Evolutionary conservation across 345 rosid genomes (phyloP), one percentile per base, ranked within the genome.

Genomic region (Hibiscus trionum): DNA sequence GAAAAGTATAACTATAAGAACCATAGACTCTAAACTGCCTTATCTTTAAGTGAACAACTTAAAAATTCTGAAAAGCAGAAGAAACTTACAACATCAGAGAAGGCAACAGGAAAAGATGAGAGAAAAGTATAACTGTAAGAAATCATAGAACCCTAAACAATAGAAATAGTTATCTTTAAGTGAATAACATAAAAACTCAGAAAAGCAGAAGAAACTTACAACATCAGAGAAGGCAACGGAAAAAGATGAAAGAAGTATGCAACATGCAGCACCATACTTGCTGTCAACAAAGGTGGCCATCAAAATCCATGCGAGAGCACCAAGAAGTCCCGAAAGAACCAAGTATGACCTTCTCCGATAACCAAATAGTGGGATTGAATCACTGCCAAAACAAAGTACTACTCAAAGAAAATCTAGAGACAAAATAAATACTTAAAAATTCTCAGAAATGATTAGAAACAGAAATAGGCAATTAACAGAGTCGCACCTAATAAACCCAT

Each of bases 161-260:
- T 31, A 31, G 33, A 31, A 31, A 31, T 31, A 31, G 33, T 31
- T 21, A 21, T 21, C 24, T 21, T 31, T 31, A 31, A 61, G 56
- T 14, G 69, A 69, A 33, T 24, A 37, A 60, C 21, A 50, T 24
- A 50, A 5, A 61, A 65, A 46, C 35, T 59, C 58, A 11, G 56
- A 2, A 7, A 31, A 65, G 60, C 10, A 72, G 55, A 65, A 73
- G 66, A 73, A 77, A 86, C 97, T 84, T 73, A 87, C 97, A 47
- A 90, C 99, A 80, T 92, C 99, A 16, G 97, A 92, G 82, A 95
- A 92, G 78, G 99, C 99, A 70, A 95, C 97, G 69, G 99, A 95
- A 46, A 95, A 89, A 61, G 99, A 92, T 67, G 93, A 91, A 29
- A 95, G 94, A 81, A 95, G 88, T 77, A 88, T 92, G 86, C 97